Conservation (phyloP, 2,329 filamentous ascomycete species). For the Alternaria ventricosa region DNA sequence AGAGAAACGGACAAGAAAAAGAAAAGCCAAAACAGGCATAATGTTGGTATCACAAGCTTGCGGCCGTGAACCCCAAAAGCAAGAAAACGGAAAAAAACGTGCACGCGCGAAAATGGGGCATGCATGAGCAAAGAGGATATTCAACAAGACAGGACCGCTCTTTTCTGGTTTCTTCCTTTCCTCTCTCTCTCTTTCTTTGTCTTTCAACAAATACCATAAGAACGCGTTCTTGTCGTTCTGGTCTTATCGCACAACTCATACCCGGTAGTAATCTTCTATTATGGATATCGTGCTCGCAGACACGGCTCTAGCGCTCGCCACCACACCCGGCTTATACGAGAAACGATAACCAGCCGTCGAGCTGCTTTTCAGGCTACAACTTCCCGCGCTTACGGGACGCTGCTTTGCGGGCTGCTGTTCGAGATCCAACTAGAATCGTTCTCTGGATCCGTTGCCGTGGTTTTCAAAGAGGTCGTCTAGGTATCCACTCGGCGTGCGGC, state of each 20-base stretch:
- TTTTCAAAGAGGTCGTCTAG: slow-evolving; percentile 89
- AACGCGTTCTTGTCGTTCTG: neutral
- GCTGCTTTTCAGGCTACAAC: neutral
- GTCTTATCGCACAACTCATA: neutral
- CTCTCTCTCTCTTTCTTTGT: neutral
- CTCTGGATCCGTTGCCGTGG: slow-evolving; percentile 56
- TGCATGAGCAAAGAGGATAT: neutral
- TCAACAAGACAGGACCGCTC: neutral
- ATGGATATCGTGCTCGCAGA: neutral
- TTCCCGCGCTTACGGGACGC: slow-evolving; percentile 4
- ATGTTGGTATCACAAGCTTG: neutral
- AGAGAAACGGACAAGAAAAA: neutral
- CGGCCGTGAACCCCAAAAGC: neutral
- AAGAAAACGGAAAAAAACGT: neutral
- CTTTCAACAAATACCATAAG: neutral
- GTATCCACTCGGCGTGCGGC: slow-evolving; percentile 84
- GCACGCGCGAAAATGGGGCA: neutral
- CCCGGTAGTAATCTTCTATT: neutral
- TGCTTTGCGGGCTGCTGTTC: slow-evolving; percentile 16
- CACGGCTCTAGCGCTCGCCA: slow-evolving; percentile 1
- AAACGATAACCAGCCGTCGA: slow-evolving; percentile 3
- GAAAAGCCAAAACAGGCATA: neutral
- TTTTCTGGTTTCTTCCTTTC: neutral
- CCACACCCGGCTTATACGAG: neutral
- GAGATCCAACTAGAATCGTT: slow-evolving; percentile 40